These are phyloP conservation scores for Cordyceps fumosorosea DNA, from an alignment of 2,329 filamentous ascomycete species.

Conservation along the genomic window DNA sequence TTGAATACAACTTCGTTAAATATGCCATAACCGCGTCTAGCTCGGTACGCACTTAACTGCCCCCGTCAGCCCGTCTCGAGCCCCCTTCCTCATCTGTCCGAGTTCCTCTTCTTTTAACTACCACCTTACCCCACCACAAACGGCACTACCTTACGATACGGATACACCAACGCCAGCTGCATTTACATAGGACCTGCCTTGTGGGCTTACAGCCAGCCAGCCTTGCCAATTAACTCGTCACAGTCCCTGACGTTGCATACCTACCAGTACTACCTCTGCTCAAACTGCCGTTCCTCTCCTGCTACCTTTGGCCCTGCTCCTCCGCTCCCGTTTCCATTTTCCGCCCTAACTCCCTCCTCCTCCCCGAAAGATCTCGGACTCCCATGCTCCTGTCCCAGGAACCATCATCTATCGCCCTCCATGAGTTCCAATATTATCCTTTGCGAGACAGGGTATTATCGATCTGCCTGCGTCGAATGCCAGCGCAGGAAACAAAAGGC, in stretches of 20 bases:
- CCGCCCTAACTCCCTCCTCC: not conserved
- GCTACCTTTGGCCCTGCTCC: not conserved
- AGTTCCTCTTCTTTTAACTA: not conserved
- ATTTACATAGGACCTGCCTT: not conserved
- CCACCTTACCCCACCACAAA: not conserved
- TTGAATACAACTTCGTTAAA: not conserved
- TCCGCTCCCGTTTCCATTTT: not conserved
- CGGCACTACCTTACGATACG: not conserved
- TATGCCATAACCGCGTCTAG: not conserved
- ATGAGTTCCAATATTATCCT: constrained; percentile 14
- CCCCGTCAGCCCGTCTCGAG: not conserved
- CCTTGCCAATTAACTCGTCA: not conserved
- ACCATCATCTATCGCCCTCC: not conserved
- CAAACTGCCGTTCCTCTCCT: not conserved
- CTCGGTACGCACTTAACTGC: not conserved
- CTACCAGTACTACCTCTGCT: not conserved
- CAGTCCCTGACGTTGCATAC: not conserved
- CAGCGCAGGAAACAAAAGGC: constrained; percentile 35
- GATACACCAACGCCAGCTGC: not conserved
- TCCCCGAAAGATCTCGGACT: constrained; percentile 9
- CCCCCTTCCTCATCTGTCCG: not conserved
- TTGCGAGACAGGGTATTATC: constrained; percentile 18
- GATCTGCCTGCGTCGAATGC: constrained; percentile 37
- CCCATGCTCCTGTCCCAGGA: not conserved
- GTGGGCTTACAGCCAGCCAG: not conserved